Base-by-base conservation (phyloP, 352 stramenopile genomes). In the Phytophthora aleatoria region DNA sequence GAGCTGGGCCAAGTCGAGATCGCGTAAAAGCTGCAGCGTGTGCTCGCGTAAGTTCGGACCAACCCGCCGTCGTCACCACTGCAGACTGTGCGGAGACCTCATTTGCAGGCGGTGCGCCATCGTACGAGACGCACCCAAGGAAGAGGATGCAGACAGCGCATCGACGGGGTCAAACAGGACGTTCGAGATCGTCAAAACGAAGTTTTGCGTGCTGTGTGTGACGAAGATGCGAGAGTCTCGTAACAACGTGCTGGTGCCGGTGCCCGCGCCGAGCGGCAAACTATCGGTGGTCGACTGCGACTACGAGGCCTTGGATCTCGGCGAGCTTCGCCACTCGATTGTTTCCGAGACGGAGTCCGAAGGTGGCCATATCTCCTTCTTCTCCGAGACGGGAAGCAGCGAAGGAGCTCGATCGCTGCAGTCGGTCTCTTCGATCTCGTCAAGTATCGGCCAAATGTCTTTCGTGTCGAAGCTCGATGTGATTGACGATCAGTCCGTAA, bases 81-180 rank as follows among this genome's bases (percentile, higher is more conserved):
- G 85, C 53, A 73, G 85, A 3, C 58, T 94, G n/a, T 94, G 85
- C 50, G 85, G 85, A 50, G 81, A 94, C 33, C 79, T 94, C 35
- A 87, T 92, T 61, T 94, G 85, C 60, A 64, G 83, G 48, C 85
- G 85, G 49, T 94, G 85, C 54, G 69, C 74, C 41, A 73, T 92
- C 24, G 71, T 87, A 24, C 82, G 82, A 27, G 69, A 84, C 49
- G 72, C 79, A 3, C 74, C 69, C 12, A 79, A 86, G 16, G 70
- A 70, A 20, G 68, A 69, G 2, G 43, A 28, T 30, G 16, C 33
- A 44, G 33, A 55, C 33, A 60, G 13, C 36, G 31, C 31, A 11
- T 55, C 49, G 15, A 10, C 42, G 8, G 49, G 42, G 24, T 43
- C 45, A 57, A 69, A 75, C 45, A 81, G 81, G 56, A 84, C 61